Evolutionary conservation across 257 asterid genomes (phyloP).

Genomic region (Solanum ossicruentum): DNA sequence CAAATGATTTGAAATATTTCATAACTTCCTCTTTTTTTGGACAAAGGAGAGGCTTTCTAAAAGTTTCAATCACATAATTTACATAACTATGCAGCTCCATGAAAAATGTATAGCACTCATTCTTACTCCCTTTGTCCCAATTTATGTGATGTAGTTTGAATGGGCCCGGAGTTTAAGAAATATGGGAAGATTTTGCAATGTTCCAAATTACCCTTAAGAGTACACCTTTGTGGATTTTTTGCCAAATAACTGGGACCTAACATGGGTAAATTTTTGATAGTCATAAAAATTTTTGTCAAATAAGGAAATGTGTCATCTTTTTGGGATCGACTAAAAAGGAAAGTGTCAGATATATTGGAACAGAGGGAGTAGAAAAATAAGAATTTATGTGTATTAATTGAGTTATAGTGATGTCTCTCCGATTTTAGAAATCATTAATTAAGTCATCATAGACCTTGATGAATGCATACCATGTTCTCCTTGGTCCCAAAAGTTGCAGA

Average conservation of each 20-base stretch:
- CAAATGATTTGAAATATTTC: neutral
- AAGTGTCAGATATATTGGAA: neutral
- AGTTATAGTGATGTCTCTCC: neutral
- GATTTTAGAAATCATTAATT: neutral
- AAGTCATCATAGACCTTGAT: neutral
- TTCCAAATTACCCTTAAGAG: neutral
- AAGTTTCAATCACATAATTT: neutral
- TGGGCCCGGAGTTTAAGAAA: neutral
- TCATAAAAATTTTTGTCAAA: neutral
- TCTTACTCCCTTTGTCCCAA: neutral
- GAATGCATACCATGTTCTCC: constrained; percentile 14
- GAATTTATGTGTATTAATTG: neutral
- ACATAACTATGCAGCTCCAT: neutral
- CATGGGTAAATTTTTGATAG: neutral
- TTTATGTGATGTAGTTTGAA: neutral
- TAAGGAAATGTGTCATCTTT: neutral
- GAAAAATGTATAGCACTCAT: neutral
- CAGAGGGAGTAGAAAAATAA: neutral
- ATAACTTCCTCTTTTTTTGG: neutral
- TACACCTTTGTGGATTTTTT: neutral
- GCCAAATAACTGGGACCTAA: neutral
- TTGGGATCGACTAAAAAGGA: neutral
- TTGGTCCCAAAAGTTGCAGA: constrained; percentile 3
- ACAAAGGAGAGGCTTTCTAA: neutral
- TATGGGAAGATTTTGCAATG: neutral